These are phyloP conservation scores for Hymenotorrendiella dingleyae DNA, from an alignment of 2,329 filamentous ascomycete species.

Conservation along the genomic window DNA sequence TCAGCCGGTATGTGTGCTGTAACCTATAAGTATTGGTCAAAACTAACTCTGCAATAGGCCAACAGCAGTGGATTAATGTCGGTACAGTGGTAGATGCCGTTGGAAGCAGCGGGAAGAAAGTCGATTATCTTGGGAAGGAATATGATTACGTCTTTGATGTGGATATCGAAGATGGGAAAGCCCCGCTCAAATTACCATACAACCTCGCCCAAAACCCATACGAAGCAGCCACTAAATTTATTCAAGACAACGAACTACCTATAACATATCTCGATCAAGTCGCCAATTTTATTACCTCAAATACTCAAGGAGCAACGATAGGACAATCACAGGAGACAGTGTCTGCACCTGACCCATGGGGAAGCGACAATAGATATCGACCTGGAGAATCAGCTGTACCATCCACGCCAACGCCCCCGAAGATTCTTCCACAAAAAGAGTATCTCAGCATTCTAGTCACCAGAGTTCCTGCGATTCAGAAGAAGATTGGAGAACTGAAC, in stretches of 20 bases:
- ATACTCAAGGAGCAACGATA: conserved; percentile 82
- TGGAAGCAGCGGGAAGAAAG: conserved; percentile 72
- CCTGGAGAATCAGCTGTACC: conserved; percentile 54
- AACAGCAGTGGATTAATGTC: conserved; percentile 75
- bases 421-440: conserved; percentile 68
- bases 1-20: conserved; percentile 39
- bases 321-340: conserved; percentile 49
- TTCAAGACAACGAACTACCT: conserved; percentile 82
- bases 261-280: conserved; percentile 86
- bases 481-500: conserved; percentile 73
- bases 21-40: conserved; percentile 4
- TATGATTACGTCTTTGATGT: conserved; percentile 98
- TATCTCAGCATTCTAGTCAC: conserved; percentile 74
- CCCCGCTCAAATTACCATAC: conserved; percentile 87
- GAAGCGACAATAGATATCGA: conserved; percentile 71
- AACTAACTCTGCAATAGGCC: conserved; percentile 32
- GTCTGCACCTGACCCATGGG: conserved; percentile 61
- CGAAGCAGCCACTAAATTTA: conserved; percentile 84
- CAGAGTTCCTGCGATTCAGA: conserved; percentile 64
- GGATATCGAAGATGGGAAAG: conserved; percentile 91
- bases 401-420: conserved; percentile 36
- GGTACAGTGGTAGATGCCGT: conserved; percentile 92
- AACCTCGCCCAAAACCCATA: conserved; percentile 91
- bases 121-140: conserved; percentile 72
- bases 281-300: conserved; percentile 84